A percentile compares a stretch with the other conserved stretches of the same genome.
phyloP scores from a whole-genome alignment of 768 basidiomycete species.

The Lactarius indigo region DNA sequence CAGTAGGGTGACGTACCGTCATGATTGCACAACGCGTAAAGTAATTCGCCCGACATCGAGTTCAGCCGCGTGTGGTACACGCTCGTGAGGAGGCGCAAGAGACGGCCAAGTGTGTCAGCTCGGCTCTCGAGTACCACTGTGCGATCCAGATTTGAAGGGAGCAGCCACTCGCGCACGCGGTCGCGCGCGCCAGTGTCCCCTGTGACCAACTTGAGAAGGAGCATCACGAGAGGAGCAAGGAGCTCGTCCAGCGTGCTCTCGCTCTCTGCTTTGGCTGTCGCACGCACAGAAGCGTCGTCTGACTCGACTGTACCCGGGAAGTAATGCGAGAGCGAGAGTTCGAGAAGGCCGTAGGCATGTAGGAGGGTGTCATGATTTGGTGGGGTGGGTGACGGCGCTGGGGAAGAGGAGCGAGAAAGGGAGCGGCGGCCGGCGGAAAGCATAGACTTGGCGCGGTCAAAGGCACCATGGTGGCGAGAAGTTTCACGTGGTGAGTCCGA shows the following conservation, averaged over 20 bases:
- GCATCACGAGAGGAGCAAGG: constrained; percentile 69
- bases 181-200: constrained; percentile 56
- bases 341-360: constrained; percentile 66
- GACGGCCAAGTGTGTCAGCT: constrained; percentile 70
- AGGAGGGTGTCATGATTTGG: constrained; percentile 48
- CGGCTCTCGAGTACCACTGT: constrained; percentile 70
- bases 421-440: constrained; percentile 49
- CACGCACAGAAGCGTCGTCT: constrained; percentile 61
- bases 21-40: constrained; percentile 78
- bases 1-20: constrained; percentile 47
- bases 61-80: constrained; percentile 73
- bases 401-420: constrained; percentile 34
- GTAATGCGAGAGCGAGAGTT: constrained; percentile 54
- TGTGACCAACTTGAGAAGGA: constrained; percentile 67
- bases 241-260: constrained; percentile 71
- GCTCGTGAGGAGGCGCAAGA: constrained; percentile 70
- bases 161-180: constrained; percentile 61
- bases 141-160: constrained; percentile 81
- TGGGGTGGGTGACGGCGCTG: constrained; percentile 42
- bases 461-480: constrained; percentile 30
- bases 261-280: constrained; percentile 45
- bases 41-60: constrained; percentile 78
- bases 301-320: constrained; percentile 62
- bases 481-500: constrained; percentile 24
- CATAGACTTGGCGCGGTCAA: constrained; percentile 58